These are phyloP conservation scores for Ogataea corticis DNA, from an alignment of 805 yeast species.

Conservation along the genomic window DNA sequence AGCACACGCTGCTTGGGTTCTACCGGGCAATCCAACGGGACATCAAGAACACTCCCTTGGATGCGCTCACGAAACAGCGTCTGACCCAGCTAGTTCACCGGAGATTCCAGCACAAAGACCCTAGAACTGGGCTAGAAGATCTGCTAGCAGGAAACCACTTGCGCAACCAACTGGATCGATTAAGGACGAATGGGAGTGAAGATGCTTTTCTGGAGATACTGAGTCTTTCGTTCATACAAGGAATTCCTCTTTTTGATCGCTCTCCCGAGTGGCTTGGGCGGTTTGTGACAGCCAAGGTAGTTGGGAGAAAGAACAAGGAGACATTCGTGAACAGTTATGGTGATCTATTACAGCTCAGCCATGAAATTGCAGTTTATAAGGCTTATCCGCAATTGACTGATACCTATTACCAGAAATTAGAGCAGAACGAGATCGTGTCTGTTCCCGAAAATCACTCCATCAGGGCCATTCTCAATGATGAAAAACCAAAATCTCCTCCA, in stretches of 20 bases:
- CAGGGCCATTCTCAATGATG: constrained; percentile 5
- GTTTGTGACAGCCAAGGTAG: constrained; percentile 7
- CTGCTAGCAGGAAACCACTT: constrained; percentile 4
- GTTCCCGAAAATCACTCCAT: constrained; percentile 10
- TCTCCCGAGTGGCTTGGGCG: constrained; percentile 19
- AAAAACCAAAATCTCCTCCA: neutral
- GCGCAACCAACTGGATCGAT: constrained; percentile 5
- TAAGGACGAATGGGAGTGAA: constrained; percentile 7
- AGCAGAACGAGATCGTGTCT: constrained; percentile 6
- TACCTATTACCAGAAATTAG: constrained; percentile 8
- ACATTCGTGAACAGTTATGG: constrained; percentile 9
- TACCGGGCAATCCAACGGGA: constrained; percentile 12
- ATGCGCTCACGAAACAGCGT: constrained; percentile 8
- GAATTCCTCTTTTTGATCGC: constrained; percentile 8
- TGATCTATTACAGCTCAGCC: constrained; percentile 4
- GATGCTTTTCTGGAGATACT: constrained; percentile 12
- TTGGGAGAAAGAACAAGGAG: constrained; percentile 10
- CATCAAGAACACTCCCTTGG: constrained; percentile 10
- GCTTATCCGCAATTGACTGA: constrained; percentile 5
- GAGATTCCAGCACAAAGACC: neutral
- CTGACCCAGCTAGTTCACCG: constrained; percentile 2
- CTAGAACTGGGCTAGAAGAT: neutral
- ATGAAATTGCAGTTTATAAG: constrained; percentile 8
- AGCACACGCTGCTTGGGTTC: constrained; percentile 1
- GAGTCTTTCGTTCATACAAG: constrained; percentile 7